A percentile compares a stretch with the other conserved stretches of the same genome.
Evolutionary conservation across 2,329 filamentous ascomycete species (phyloP).

Genomic region (Albifimbria verrucaria): DNA sequence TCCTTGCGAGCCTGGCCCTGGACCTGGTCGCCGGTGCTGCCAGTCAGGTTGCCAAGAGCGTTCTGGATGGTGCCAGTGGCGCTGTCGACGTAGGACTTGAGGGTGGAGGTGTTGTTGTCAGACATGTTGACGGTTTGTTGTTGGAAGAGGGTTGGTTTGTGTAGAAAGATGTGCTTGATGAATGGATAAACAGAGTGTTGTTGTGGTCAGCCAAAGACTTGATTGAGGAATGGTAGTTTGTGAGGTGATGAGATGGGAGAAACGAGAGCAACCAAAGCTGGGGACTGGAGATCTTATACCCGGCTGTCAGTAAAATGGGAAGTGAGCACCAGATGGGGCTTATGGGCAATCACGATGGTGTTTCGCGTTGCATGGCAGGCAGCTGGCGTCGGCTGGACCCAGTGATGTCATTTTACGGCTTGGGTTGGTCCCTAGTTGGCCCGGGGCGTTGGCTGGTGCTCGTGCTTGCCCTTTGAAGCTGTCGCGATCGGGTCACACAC

Average conservation of each 20-base stretch:
- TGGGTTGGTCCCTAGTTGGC: background rate
- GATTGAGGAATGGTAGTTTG: background rate
- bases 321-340: background rate
- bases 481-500: background rate
- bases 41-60: conserved; percentile 68
- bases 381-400: too few species aligned
- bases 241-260: background rate
- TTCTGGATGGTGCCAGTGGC: conserved; percentile 72
- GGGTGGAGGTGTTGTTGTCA: conserved; percentile 59
- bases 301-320: background rate
- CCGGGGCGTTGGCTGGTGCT: too few species aligned
- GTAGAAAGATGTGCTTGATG: conserved; percentile 4
- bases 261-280: background rate
- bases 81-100: conserved; percentile 73
- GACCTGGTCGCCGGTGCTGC: conserved; percentile 63
- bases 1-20: conserved; percentile 64
- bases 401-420: background rate
- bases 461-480: too few species aligned
- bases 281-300: conserved; percentile 8
- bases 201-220: background rate
- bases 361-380: background rate
- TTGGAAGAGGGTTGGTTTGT: conserved; percentile 8
- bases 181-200: background rate
- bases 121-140: conserved; percentile 28
- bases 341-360: background rate